A percentile compares a stretch with the other conserved stretches of the same genome.
Evolutionary conservation across 225 moss, liverwort and hornwort genomes (phyloP).

Genomic region (Pseudisothecium myosuroides): DNA sequence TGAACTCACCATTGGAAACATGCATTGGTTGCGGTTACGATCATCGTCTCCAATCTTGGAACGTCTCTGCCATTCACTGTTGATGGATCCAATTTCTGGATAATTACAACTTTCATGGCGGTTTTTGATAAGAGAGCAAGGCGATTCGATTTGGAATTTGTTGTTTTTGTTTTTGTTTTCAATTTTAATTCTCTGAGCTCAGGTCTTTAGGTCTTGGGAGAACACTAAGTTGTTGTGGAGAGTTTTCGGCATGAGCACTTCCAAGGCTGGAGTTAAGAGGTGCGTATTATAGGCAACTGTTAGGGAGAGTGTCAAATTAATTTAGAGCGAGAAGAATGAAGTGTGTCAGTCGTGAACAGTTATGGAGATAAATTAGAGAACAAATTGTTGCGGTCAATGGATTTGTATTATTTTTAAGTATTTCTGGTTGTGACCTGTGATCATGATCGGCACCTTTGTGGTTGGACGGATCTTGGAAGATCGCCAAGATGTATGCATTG

Average conservation of each 20-base stretch:
- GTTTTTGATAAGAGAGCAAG: not conserved
- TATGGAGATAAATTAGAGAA: not conserved
- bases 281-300: not conserved
- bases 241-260: conserved; percentile 9
- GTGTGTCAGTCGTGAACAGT: not conserved
- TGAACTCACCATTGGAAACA: not conserved
- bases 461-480: not conserved
- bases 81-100: not conserved
- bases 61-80: not conserved
- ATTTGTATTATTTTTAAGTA: not conserved
- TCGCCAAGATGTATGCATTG: not conserved
- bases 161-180: not conserved
- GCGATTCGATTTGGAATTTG: not conserved
- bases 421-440: not conserved
- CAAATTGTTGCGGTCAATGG: not conserved
- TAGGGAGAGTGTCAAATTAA: not conserved
- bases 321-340: not conserved
- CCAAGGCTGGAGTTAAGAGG: not conserved
- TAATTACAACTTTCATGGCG: not conserved
- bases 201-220: not conserved
- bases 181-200: not conserved
- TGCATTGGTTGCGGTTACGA: not conserved
- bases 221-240: not conserved
- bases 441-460: not conserved
- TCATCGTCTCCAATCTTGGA: not conserved